These are phyloP conservation scores for Alternaria solani DNA, from an alignment of 2,329 filamentous ascomycete genomes.

Conservation along the genomic window DNA sequence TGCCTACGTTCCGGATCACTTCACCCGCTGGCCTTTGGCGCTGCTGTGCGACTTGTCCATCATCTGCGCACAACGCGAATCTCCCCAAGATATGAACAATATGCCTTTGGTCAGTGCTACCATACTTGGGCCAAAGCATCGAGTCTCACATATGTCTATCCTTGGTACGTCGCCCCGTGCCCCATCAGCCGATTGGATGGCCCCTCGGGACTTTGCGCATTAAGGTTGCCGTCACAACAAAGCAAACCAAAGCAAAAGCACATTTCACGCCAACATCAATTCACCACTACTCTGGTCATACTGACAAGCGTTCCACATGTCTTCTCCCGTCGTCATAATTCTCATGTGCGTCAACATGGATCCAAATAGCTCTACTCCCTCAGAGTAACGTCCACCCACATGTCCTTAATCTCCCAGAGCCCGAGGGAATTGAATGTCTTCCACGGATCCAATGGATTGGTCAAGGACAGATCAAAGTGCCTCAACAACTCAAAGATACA, in stretches of 20 bases:
- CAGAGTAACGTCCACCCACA: constrained; percentile 44
- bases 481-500: constrained; percentile 52
- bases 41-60: neutral
- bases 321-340: neutral
- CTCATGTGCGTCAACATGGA: too few relatives aligned
- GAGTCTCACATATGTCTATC: neutral
- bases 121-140: neutral
- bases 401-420: constrained; percentile 41
- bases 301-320: neutral
- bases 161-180: constrained; percentile 3
- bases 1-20: constrained; percentile 10
- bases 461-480: constrained; percentile 44
- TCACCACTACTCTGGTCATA: neutral
- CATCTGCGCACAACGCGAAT: constrained; percentile 2
- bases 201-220: neutral
- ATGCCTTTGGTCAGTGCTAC: constrained; percentile 1
- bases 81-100: neutral
- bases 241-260: neutral
- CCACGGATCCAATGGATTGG: constrained; percentile 43
- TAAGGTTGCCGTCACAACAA: neutral
- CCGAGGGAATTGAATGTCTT: constrained; percentile 39
- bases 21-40: constrained; percentile 4
- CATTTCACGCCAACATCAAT: neutral
- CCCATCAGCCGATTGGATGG: constrained; percentile 9
- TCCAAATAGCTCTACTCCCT: constrained; percentile 17